These are phyloP conservation scores for Linanthus parryae DNA, from an alignment of 148 eudicot species.

Conservation along the genomic window DNA sequence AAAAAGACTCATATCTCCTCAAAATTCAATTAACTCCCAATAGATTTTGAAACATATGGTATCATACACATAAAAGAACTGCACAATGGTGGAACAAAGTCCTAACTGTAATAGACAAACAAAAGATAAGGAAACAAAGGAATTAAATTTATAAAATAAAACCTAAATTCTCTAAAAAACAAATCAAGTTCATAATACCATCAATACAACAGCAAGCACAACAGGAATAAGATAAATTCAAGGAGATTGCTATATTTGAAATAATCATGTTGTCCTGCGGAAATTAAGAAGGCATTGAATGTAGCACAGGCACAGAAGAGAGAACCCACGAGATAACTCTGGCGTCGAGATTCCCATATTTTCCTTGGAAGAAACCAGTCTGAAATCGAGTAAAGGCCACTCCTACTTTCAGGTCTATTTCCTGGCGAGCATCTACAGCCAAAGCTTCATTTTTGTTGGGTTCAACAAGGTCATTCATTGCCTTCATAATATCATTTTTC, in stretches of 20 bases:
- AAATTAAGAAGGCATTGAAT: constrained; percentile 11
- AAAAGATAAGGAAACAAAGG: too few relatives aligned
- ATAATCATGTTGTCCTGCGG: not conserved
- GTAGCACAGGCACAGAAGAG: constrained; percentile 14
- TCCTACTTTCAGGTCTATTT: constrained; percentile 98
- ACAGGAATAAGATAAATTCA: not conserved
- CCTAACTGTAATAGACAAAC: too few relatives aligned
- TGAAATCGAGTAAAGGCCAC: constrained; percentile 93
- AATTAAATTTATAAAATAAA: too few relatives aligned
- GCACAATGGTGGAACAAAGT: too few relatives aligned
- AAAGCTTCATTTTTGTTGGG: constrained; percentile 86
- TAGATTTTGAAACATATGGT: too few relatives aligned
- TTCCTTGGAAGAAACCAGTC: constrained; percentile 87
- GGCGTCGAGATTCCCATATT: constrained; percentile 94
- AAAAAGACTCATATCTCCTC: too few relatives aligned
- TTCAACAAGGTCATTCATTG: constrained; percentile 74
- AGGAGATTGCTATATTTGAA: not conserved
- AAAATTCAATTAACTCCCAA: too few relatives aligned
- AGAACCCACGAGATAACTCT: constrained; percentile 94
- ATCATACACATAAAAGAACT: too few relatives aligned
- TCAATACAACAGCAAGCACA: not conserved
- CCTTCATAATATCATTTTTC: constrained; percentile 72
- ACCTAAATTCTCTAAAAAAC: too few relatives aligned
- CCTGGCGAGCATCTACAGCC: constrained; percentile 98
- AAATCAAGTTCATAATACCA: too few relatives aligned